Conservation (phyloP, 371 early-diverging fungal genomes). For the Vittaforma corneae region DNA sequence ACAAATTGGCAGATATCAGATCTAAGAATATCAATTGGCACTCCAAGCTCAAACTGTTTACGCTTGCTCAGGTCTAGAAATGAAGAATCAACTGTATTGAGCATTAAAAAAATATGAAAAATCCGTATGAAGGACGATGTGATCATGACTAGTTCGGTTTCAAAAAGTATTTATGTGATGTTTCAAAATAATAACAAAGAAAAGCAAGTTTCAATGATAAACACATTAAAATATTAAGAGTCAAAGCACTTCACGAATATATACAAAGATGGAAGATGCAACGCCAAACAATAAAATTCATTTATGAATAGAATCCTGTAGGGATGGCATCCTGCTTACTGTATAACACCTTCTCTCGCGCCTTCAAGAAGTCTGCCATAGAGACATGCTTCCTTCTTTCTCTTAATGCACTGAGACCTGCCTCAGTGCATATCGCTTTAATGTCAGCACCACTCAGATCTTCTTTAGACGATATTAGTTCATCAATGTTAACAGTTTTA, state of each 20-base stretch:
- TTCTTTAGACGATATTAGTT: slow-evolving; percentile 92
- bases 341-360: slow-evolving; percentile 93
- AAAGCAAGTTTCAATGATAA: no score
- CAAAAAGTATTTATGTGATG: no score
- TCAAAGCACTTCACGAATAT: neutral
- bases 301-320: slow-evolving; percentile 55
- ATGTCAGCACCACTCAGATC: slow-evolving; percentile 98
- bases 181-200: no score
- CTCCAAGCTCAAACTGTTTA: no score
- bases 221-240: neutral
- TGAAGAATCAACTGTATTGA: no score
- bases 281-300: neutral
- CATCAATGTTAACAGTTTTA: slow-evolving; percentile 88
- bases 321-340: slow-evolving; percentile 73
- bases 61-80: no score
- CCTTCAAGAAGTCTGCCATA: slow-evolving; percentile 91
- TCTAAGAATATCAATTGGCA: no score
- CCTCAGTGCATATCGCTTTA: slow-evolving; percentile 98
- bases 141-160: no score
- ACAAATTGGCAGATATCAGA: no score
- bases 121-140: no score
- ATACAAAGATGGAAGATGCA: neutral
- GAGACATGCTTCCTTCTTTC: slow-evolving; percentile 96
- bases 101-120: no score
- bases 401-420: slow-evolving; percentile 90